Percentiles rank a stretch among this genome's conserved stretches.
Evolutionary conservation across 805 yeast species (phyloP).

Genomic region (Naumovozyma castellii): DNA sequence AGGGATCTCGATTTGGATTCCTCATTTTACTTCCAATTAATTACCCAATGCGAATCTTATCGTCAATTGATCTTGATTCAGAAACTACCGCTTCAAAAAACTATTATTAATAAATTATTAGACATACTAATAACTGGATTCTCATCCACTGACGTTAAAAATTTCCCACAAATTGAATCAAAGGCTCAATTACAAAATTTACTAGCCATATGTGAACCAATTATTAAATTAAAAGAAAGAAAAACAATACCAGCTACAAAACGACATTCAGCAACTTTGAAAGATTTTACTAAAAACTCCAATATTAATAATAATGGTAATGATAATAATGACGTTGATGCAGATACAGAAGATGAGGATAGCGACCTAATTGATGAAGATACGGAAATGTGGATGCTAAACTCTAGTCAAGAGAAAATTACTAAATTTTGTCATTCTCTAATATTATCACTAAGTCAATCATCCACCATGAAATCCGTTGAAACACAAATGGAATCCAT

Average conservation of each 20-base stretch:
- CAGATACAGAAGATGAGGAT: not conserved
- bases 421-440: slow-evolving; percentile 64
- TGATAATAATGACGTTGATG: not conserved
- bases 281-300: not conserved
- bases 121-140: slow-evolving; percentile 38
- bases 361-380: not conserved
- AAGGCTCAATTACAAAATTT: slow-evolving; percentile 18
- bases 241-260: too few relatives aligned
- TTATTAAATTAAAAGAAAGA: slow-evolving; percentile 11
- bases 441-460: slow-evolving; percentile 24
- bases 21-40: slow-evolving; percentile 11
- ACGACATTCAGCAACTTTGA: too few relatives aligned
- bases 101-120: slow-evolving; percentile 53
- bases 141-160: slow-evolving; percentile 30
- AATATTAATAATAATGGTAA: not conserved
- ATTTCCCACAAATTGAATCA: slow-evolving; percentile 7
- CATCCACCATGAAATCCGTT: slow-evolving; percentile 7
- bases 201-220: slow-evolving; percentile 16
- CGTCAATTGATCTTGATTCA: slow-evolving; percentile 16
- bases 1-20: not conserved
- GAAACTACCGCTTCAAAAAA: slow-evolving; percentile 35
- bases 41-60: slow-evolving; percentile 19
- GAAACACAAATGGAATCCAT: slow-evolving; percentile 32
- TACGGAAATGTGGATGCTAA: not conserved
- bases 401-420: slow-evolving; percentile 45